Conservation (phyloP, 176 grass and related monocot species). For the Aegilops bicornis region DNA sequence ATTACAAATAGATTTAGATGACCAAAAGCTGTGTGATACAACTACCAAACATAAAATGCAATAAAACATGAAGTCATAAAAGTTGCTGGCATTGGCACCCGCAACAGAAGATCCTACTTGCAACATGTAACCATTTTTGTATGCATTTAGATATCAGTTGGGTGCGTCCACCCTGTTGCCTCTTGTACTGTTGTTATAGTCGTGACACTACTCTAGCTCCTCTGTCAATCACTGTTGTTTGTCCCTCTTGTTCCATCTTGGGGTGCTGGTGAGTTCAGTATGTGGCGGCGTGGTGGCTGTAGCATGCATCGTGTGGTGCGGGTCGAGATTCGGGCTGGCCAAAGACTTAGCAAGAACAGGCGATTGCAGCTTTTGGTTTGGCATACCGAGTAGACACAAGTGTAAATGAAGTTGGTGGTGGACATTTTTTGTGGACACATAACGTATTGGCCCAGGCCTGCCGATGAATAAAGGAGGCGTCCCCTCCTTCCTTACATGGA, state of each 20-base stretch:
- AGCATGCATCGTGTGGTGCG: too few relatives aligned
- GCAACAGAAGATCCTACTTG: neutral
- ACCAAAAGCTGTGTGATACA: neutral
- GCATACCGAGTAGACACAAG: too few relatives aligned
- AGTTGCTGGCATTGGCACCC: neutral
- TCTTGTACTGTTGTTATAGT: neutral
- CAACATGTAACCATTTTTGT: neutral
- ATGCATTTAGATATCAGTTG: neutral
- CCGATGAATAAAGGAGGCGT: too few relatives aligned
- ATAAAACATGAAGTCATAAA: neutral
- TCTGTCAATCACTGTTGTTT: neutral
- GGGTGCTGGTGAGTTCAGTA: neutral
- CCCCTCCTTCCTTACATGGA: too few relatives aligned
- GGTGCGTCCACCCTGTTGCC: neutral
- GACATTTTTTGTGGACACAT: too few relatives aligned
- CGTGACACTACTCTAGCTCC: neutral
- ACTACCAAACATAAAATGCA: neutral
- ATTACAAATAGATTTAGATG: neutral
- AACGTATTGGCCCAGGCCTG: too few relatives aligned
- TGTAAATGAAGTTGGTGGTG: too few relatives aligned
- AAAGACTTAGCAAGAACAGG: too few relatives aligned
- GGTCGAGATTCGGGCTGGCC: too few relatives aligned
- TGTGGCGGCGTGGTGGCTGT: too few relatives aligned
- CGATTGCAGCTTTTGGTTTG: too few relatives aligned
- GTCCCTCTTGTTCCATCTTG: neutral